Conservation (phyloP, 345 rosid genomes). For the Hevea brasiliensis region DNA sequence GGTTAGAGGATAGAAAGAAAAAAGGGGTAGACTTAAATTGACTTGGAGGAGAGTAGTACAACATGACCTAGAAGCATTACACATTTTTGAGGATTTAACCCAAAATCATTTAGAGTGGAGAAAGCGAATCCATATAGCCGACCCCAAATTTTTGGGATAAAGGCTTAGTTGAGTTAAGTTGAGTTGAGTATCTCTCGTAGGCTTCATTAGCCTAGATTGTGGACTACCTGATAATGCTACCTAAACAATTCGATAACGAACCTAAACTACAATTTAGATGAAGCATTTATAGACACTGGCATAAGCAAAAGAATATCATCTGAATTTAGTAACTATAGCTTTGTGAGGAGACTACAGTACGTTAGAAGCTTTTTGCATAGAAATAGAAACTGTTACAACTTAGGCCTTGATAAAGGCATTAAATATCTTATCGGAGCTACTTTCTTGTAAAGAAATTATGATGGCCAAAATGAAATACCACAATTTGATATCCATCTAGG, state of each 20-base stretch:
- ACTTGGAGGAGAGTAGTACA: too few relatives aligned
- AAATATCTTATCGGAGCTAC: slow-evolving; percentile 46
- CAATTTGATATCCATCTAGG: slow-evolving; percentile 47
- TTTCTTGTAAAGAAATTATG: slow-evolving; percentile 57
- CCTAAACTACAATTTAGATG: slow-evolving; percentile 38
- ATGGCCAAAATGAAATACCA: slow-evolving; percentile 24
- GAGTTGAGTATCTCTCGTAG: slow-evolving; percentile 12
- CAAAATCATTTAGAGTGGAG: too few relatives aligned
- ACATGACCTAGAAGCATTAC: too few relatives aligned
- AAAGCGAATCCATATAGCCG: too few relatives aligned
- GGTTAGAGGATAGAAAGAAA: too few relatives aligned
- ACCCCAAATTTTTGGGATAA: too few relatives aligned
- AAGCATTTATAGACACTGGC: slow-evolving; percentile 30
- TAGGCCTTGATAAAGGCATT: too few relatives aligned
- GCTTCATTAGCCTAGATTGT: slow-evolving; percentile 39
- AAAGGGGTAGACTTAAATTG: too few relatives aligned
- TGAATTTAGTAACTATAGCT: neutral
- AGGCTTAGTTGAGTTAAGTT: too few relatives aligned
- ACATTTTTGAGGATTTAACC: too few relatives aligned
- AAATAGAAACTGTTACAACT: slow-evolving; percentile 31
- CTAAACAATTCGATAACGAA: slow-evolving; percentile 29
- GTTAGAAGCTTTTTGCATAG: slow-evolving; percentile 34
- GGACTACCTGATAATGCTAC: slow-evolving; percentile 28
- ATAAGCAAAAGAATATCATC: slow-evolving; percentile 9
- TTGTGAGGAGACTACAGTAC: slow-evolving; percentile 8